Percentiles rank a stretch among this genome's conserved stretches.
phyloP scores from a whole-genome alignment of 306 rosid genomes.

The Prosopis cineraria region DNA sequence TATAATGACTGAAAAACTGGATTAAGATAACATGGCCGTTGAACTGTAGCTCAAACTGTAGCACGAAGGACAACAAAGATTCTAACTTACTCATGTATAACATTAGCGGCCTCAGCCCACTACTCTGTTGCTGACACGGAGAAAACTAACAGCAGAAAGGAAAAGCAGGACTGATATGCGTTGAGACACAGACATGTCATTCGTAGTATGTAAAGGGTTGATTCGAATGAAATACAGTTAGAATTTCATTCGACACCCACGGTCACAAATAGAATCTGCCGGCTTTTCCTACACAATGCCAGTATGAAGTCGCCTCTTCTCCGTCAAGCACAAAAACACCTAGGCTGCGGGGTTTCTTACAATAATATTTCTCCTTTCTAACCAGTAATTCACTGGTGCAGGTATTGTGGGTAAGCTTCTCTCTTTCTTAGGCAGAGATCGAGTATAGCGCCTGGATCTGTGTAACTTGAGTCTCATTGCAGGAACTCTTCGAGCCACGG shows the following conservation, averaged over 20 bases:
- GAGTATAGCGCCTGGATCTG: conserved; percentile 51
- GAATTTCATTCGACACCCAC: neutral
- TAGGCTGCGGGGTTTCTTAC: neutral
- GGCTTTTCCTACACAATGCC: neutral
- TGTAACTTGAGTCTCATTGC: conserved; percentile 51
- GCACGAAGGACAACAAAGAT: neutral
- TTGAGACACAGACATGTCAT: no score
- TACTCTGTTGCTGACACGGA: neutral
- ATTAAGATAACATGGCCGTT: neutral
- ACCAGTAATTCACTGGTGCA: conserved; percentile 64
- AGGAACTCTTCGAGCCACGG: conserved; percentile 70
- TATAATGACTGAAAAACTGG: neutral
- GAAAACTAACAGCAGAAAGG: neutral
- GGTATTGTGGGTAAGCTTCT: conserved; percentile 39
- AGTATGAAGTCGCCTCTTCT: conserved; percentile 10
- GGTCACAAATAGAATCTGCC: neutral
- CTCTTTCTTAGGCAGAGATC: conserved; percentile 25
- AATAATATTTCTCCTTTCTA: neutral
- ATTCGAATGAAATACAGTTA: neutral
- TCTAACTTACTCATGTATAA: neutral
- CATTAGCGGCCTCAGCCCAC: neutral
- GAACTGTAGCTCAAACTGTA: neutral
- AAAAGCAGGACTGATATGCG: neutral
- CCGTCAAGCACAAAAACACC: neutral
- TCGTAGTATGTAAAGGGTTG: neutral